A percentile compares a stretch with the other conserved stretches of the same genome.
Evolutionary conservation across 441 rosid species (phyloP).

Genomic region (Pelargonium cotyledonis): DNA sequence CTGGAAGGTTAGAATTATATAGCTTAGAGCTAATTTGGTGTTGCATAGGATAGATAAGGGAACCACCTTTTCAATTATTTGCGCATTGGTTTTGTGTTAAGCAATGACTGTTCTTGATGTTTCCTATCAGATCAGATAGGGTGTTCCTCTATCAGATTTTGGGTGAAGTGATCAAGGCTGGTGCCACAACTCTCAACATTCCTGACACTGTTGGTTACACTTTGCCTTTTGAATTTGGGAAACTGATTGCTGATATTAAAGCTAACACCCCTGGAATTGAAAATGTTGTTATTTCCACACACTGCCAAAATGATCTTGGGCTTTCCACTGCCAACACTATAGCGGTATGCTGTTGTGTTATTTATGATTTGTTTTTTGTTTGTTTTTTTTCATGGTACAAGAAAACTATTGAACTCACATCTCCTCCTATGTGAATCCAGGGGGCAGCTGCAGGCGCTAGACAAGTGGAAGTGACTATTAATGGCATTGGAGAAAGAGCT

Average conservation of each 20-base stretch:
- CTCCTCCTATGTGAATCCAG: conserved; percentile 32
- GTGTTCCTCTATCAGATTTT: conserved; percentile 72
- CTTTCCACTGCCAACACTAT: conserved; percentile 94
- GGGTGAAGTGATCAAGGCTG: conserved; percentile 87
- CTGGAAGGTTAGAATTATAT: conserved; percentile 53
- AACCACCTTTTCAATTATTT: background rate
- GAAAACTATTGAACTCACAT: conserved; percentile 21
- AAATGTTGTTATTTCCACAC: conserved; percentile 73
- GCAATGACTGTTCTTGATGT: background rate
- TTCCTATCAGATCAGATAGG: conserved; percentile 58
- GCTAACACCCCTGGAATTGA: conserved; percentile 82
- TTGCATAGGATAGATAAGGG: background rate
- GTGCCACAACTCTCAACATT: conserved; percentile 82
- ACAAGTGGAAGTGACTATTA: conserved; percentile 82
- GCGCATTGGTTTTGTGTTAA: background rate
- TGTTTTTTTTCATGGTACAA: background rate
- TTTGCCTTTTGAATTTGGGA: conserved; percentile 68
- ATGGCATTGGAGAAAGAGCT: conserved; percentile 96
- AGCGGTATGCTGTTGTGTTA: conserved; percentile 41
- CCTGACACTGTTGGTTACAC: conserved; percentile 91
- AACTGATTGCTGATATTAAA: conserved; percentile 73
- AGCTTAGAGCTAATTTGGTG: background rate
- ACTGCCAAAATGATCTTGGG: conserved; percentile 96
- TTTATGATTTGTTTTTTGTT: background rate
- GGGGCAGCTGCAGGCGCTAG: conserved; percentile 86